Evolutionary conservation across 2,329 filamentous ascomycete genomes (phyloP).

Genomic region (Neonectria neomacrospora): DNA sequence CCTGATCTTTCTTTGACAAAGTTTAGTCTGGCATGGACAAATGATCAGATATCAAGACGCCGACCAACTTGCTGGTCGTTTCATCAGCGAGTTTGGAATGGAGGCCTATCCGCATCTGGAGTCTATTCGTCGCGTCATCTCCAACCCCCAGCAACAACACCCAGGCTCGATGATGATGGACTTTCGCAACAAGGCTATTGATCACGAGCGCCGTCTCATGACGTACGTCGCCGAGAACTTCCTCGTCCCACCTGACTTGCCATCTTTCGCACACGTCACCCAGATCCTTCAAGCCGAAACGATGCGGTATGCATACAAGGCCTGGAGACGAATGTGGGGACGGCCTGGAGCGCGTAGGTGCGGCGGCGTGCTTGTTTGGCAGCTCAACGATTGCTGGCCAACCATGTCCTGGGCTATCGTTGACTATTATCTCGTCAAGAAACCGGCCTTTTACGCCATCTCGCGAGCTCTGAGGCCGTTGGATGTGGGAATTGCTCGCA

Average conservation of each 20-base stretch:
- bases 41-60: slow-evolving; percentile 79
- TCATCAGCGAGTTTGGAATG: slow-evolving; percentile 87
- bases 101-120: slow-evolving; percentile 68
- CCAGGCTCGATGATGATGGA: slow-evolving; percentile 80
- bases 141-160: slow-evolving; percentile 60
- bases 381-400: slow-evolving; percentile 78
- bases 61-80: slow-evolving; percentile 75
- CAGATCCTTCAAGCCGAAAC: slow-evolving; percentile 66
- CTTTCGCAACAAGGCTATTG: slow-evolving; percentile 86
- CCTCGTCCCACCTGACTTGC: slow-evolving; percentile 64
- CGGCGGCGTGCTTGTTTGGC: slow-evolving; percentile 74
- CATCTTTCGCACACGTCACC: slow-evolving; percentile 80
- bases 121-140: slow-evolving; percentile 75
- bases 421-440: slow-evolving; percentile 71
- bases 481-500: slow-evolving; percentile 65
- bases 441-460: slow-evolving; percentile 65
- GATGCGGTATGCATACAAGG: slow-evolving; percentile 61
- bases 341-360: slow-evolving; percentile 63
- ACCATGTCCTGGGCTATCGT: slow-evolving; percentile 73
- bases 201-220: slow-evolving; percentile 78
- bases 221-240: slow-evolving; percentile 84
- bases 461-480: slow-evolving; percentile 69
- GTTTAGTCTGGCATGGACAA: slow-evolving; percentile 76
- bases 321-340: slow-evolving; percentile 72
- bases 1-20: not conserved